Conservation (phyloP, 306 rosid species). For the Senna tora region DNA sequence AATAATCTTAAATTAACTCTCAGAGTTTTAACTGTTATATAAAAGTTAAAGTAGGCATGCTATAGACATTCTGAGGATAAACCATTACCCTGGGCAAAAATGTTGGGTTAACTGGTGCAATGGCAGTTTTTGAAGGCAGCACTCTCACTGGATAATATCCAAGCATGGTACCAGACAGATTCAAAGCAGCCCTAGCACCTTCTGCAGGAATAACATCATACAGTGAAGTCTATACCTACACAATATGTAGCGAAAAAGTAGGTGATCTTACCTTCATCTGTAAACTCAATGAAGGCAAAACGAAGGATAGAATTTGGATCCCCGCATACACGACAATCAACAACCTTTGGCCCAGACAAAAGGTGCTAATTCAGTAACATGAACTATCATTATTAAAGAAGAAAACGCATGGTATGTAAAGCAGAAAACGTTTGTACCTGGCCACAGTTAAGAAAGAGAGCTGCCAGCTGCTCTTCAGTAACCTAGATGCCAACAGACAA, state of each 20-base stretch:
- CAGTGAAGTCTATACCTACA: constrained; percentile 21
- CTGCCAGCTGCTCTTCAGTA: constrained; percentile 98
- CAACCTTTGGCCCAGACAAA: constrained; percentile 62
- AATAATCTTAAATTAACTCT: neutral
- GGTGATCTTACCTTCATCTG: constrained; percentile 80
- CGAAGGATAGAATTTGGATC: constrained; percentile 97
- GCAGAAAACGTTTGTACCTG: constrained; percentile 60
- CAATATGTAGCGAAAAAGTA: neutral
- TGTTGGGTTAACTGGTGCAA: constrained; percentile 95
- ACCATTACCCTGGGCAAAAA: constrained; percentile 89
- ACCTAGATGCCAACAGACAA: constrained; percentile 59
- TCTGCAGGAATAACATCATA: constrained; percentile 57
- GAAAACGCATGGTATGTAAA: constrained; percentile 4
- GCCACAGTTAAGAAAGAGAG: constrained; percentile 89
- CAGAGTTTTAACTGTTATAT: neutral
- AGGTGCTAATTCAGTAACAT: constrained; percentile 32
- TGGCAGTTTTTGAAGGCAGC: constrained; percentile 98
- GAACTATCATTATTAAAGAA: constrained; percentile 32
- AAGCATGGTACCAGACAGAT: constrained; percentile 93
- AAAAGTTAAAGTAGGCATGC: constrained; percentile 7
- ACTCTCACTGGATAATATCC: constrained; percentile 90
- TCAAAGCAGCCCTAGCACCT: constrained; percentile 91
- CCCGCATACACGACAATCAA: constrained; percentile 98
- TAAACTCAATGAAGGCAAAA: constrained; percentile 93
- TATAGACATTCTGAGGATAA: constrained; percentile 11